These are phyloP conservation scores for Alectoria sarmentosa DNA, from an alignment of 495 filamentous ascomycete genomes.

Conservation along the genomic window DNA sequence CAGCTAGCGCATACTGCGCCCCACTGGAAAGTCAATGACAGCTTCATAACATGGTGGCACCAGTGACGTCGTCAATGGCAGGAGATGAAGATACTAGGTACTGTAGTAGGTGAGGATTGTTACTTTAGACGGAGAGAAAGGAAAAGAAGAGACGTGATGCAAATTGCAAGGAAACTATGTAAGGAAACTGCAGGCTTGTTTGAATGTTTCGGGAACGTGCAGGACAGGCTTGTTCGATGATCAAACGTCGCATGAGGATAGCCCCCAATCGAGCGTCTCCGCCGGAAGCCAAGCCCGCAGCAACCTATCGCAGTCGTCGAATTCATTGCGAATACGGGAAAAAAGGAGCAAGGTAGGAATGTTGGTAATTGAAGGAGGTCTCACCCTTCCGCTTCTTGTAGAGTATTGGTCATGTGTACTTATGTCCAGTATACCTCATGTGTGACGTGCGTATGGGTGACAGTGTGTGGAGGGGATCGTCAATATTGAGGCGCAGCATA, in stretches of 20 bases:
- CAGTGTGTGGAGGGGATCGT: neutral
- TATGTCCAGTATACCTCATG: too few species aligned
- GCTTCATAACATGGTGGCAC: neutral
- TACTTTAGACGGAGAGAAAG: neutral
- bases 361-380: neutral
- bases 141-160: neutral
- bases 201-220: neutral
- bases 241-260: conserved; percentile 4
- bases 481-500: neutral
- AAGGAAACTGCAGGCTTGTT: neutral
- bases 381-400: neutral
- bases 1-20: conserved; percentile 4
- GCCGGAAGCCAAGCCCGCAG: neutral
- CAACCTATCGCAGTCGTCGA: neutral
- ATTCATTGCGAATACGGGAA: neutral
- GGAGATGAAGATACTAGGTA: neutral
- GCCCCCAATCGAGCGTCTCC: neutral
- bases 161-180: neutral
- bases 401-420: too few species aligned
- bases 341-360: neutral
- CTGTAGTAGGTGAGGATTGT: neutral
- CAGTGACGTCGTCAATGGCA: neutral
- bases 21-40: neutral
- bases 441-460: neutral
- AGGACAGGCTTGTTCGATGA: neutral